Base-by-base conservation (phyloP, 352 stramenopile species). In the Phytopythium montanum region DNA sequence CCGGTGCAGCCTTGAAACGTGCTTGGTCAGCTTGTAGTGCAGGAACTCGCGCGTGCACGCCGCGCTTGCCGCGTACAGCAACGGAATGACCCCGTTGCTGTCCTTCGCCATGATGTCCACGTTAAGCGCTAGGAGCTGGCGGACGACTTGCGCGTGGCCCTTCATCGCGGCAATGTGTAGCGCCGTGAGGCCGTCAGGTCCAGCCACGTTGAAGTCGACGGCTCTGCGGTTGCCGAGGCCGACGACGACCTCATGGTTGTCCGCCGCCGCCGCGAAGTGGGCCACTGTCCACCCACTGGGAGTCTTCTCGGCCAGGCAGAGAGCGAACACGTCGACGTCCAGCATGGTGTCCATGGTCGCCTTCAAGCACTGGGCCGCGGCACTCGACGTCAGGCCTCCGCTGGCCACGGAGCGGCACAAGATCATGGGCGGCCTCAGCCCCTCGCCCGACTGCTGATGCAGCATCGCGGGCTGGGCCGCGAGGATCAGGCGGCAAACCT, bases 261-360 rank as follows among this genome's bases (percentile, higher is more conserved):
- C 80, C 2, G 62, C 60, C 0, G 61, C 66, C 18, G 75, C 73
- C 19, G 72, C 76, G 36, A 84, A 86, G 60, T 92, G 82, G 19
- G 89, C 54, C 14, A 65, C 64, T 1, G 54, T 69, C 76, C 76
- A 90, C 6, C 82, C 82, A 34, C 69, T 76, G 5, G 54, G 29
- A 34, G 73, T 70, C 5, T 56, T 64, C 31, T 75, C 45, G 23
- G 66, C 69, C 25, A 90, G 64, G 60, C 79, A 89, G 26, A 70
- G 56, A 14, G 72, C 80, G 39, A 90, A 76, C 6, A 88, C 66
- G 46, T 92, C 82, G 9, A 87, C 62, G 25, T 88, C 73, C 12
- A 88, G 63, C 56, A 90, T 77, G 41, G 81, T 28, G 16, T 59
- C 54, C n/a, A 88, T 66, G 39, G 84, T 58, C 34, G 70, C 39